Conservation (phyloP, 1,284 basidiomycete species). For the Meripilus lineatus region DNA sequence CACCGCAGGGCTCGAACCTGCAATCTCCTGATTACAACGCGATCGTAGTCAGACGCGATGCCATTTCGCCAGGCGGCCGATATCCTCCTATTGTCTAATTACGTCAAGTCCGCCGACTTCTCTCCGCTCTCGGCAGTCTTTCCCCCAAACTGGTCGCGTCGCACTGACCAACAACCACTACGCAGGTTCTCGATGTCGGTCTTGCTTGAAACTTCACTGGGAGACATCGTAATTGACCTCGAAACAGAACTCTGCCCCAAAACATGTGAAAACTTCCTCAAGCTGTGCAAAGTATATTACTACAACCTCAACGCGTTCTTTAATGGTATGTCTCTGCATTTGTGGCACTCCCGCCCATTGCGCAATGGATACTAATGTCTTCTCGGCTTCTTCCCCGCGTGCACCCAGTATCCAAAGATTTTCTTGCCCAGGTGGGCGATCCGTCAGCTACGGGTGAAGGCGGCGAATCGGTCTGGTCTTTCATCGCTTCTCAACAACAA, state of each 20-base stretch:
- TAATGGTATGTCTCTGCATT: constrained; percentile 64
- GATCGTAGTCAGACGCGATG: constrained; percentile 80
- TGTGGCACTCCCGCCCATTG: constrained; percentile 1
- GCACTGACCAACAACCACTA: not conserved
- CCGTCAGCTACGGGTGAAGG: constrained; percentile 94
- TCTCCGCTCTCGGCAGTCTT: too few relatives aligned
- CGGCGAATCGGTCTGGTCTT: constrained; percentile 82
- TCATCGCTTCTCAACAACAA: constrained; percentile 49
- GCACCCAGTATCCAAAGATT: constrained; percentile 87
- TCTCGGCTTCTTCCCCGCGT: constrained; percentile 8
- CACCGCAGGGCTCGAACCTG: constrained; percentile 47
- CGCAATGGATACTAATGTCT: constrained; percentile 1
- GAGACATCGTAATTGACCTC: constrained; percentile 94
- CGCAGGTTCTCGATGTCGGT: constrained; percentile 74
- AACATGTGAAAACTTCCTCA: constrained; percentile 93
- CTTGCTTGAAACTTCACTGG: constrained; percentile 92
- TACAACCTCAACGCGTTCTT: constrained; percentile 97
- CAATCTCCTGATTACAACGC: constrained; percentile 50
- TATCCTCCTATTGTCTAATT: too few relatives aligned
- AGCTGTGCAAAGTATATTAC: constrained; percentile 95
- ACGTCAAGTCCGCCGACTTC: too few relatives aligned
- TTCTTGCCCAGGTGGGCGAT: constrained; percentile 92
- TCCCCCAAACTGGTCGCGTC: not conserved
- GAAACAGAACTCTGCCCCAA: constrained; percentile 89
- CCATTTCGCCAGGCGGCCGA: constrained; percentile 78